A percentile compares a stretch with the other conserved stretches of the same genome.
phyloP scores from a whole-genome alignment of 805 yeast genomes.

The Kodamaea hsintzibuensis region DNA sequence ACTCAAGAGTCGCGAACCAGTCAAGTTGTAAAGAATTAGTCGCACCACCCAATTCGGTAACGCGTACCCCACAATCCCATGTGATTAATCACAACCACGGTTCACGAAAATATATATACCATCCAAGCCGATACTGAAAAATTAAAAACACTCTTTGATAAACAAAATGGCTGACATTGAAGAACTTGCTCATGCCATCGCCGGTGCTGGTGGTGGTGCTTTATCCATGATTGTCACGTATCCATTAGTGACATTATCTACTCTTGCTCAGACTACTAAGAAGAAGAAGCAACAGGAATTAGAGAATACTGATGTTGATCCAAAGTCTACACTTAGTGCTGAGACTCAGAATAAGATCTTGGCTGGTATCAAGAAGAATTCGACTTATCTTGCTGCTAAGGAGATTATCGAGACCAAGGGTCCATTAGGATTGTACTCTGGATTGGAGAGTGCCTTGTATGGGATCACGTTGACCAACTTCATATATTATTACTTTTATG shows the following conservation, averaged over 20 bases:
- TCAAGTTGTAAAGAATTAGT: not conserved
- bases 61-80: constrained; percentile 8
- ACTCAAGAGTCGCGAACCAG: not conserved
- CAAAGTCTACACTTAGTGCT: constrained; percentile 14
- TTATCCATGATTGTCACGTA: constrained; percentile 84
- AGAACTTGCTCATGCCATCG: constrained; percentile 81
- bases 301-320: constrained; percentile 3
- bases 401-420: constrained; percentile 61
- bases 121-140: not conserved
- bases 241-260: constrained; percentile 84
- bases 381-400: constrained; percentile 30
- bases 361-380: constrained; percentile 15
- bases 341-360: constrained; percentile 19
- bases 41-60: not conserved
- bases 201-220: constrained; percentile 95
- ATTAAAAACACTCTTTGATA: not conserved
- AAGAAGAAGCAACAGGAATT: constrained; percentile 20
- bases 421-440: constrained; percentile 70
- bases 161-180: constrained; percentile 36
- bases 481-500: constrained; percentile 89
- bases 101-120: constrained; percentile 10
- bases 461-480: constrained; percentile 88
- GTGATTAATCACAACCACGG: constrained; percentile 14
- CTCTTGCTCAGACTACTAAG: constrained; percentile 78
- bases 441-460: constrained; percentile 81